Evolutionary conservation across 306 rosid species (phyloP), one percentile per base, ranked within the genome.

Genomic region (Vigna angularis): DNA sequence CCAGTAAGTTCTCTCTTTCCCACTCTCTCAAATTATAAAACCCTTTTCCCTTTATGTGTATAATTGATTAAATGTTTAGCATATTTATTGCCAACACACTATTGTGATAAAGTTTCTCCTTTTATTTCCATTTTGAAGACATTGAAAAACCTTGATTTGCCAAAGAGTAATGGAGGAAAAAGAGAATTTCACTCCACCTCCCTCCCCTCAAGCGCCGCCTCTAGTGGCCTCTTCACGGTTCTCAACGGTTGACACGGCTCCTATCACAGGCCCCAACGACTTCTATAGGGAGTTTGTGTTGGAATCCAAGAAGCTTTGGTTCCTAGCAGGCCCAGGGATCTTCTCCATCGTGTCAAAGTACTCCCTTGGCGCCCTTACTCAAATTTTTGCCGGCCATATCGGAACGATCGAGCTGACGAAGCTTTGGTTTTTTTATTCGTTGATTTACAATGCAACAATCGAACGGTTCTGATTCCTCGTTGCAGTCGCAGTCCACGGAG

Each of bases 311-410:
- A 93, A 82, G 85, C 92, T 91, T 0, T 93, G 97, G 97, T 91
- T 78, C 82, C 88, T 93, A 8, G 98, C 97, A 9, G 93, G 93
- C 26, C 96, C 98, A 0, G 93, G 97, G 62, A 89, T 93, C 52
- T 91, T 93, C 90, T 90, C 97, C 36, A 85, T 90, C 47, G 0
- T 93, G 38, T 90, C 89, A 70, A 93, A 87, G 49, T 93, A 93
- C 85, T 93, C 98, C 50, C 93, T 93, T 17, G 92, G 97, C 10
- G 95, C 98, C 84, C 28, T 93, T 70, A 93, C 97, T 7, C 97
- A 93, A 72, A 80, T 90, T 69, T 76, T 93, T n/a, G 93, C 94
- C 13, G 97, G 96, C 20, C 97, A 93, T 30, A 77, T 93, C 26
- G 58, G 92, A 61, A 87, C 94, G 38, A 49, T 90, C 17, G 89